Conservation (phyloP, 305 asterid species). For the Coffea humblotiana region DNA sequence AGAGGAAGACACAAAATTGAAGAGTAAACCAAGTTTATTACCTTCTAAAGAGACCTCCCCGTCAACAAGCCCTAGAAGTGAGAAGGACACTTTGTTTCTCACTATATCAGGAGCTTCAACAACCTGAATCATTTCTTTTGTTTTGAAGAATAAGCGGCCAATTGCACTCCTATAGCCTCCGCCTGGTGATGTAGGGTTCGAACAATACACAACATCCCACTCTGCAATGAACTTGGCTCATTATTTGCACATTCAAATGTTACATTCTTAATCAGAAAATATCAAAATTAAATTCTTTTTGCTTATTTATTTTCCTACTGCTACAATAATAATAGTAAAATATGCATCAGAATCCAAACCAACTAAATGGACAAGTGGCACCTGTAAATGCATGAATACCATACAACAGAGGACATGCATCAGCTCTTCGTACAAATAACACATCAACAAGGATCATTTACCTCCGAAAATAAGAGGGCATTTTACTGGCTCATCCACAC, state of each 20-base stretch:
- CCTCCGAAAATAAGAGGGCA: conserved; percentile 97
- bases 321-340: not conserved
- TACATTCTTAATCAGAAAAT: not conserved
- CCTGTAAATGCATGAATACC: not conserved
- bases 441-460: conserved; percentile 20
- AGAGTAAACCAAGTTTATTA: conserved; percentile 17
- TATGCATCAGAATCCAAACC: not conserved
- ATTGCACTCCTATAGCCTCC: conserved; percentile 82
- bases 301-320: not conserved
- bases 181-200: conserved; percentile 93
- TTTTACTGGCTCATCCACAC: conserved; percentile 79
- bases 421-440: not conserved
- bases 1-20: not conserved
- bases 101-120: conserved; percentile 87
- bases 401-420: not conserved
- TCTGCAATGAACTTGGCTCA: conserved; percentile 40
- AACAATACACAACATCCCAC: conserved; percentile 90
- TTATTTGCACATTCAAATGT: not conserved
- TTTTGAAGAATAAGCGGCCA: conserved; percentile 76
- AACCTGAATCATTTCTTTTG: conserved; percentile 84
- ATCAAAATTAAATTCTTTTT: not conserved
- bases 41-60: conserved; percentile 89
- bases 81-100: conserved; percentile 63
- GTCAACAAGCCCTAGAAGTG: conserved; percentile 66
- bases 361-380: not conserved